These are phyloP conservation scores for Arthroderma sp. DNA, from an alignment of 2,329 filamentous ascomycete species.

Conservation along the genomic window DNA sequence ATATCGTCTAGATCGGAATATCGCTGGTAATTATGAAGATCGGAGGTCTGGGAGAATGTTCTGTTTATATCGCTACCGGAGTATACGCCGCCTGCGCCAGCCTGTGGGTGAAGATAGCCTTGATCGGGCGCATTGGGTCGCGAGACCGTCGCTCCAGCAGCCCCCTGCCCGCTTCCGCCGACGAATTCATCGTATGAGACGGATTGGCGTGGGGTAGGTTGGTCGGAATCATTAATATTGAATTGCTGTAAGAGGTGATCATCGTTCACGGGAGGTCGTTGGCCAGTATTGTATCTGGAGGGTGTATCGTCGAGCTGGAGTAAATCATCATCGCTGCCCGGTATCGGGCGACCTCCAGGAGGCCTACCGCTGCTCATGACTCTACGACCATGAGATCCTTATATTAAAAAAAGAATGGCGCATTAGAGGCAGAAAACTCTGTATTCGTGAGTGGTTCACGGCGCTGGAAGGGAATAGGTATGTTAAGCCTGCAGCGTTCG, in stretches of 20 bases:
- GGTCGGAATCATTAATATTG: conserved; percentile 53
- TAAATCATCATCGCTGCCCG: conserved; percentile 32
- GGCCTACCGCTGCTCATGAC: conserved; percentile 41
- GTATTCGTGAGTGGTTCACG: no score
- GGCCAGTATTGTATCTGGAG: conserved; percentile 54
- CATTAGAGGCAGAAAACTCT: no score
- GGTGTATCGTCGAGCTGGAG: conserved; percentile 29
- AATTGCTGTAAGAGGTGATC: conserved; percentile 66
- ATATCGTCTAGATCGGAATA: conserved; percentile 85
- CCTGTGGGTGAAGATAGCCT: conserved; percentile 18
- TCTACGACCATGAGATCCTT: conserved; percentile 13
- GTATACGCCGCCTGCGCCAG: conserved; percentile 4
- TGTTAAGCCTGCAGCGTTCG: no score
- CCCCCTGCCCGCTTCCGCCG: conserved; percentile 47
- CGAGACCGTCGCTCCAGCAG: conserved; percentile 29
- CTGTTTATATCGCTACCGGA: conserved; percentile 14
- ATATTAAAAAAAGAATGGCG: no score
- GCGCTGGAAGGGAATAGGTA: no score
- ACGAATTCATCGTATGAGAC: conserved; percentile 94
- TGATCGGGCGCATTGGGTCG: conserved; percentile 22
- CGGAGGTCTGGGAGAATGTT: conserved; percentile 62
- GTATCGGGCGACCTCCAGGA: conserved; percentile 35
- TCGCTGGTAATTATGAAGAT: conserved; percentile 73
- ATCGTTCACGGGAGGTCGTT: conserved; percentile 66
- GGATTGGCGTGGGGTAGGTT: conserved; percentile 58